Evolutionary conservation across 169 alveolate species (phyloP).

Genomic region (Plasmodium vinckei): DNA sequence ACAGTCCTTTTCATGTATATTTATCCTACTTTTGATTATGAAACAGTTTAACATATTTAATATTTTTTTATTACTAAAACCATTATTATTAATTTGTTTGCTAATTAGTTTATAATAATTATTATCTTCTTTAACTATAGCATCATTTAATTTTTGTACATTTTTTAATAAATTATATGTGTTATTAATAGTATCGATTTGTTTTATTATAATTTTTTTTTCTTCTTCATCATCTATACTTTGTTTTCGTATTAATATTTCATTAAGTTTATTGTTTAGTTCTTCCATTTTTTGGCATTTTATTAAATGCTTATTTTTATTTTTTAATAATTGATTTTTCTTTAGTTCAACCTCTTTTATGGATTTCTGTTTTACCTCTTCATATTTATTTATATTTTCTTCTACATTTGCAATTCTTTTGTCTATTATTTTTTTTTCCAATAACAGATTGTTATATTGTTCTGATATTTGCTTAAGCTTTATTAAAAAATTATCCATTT

Average conservation of each 20-base stretch:
- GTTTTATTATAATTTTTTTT: constrained; percentile 44
- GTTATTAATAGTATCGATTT: constrained; percentile 48
- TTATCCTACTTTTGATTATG: constrained; percentile 35
- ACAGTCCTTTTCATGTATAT: constrained; percentile 27
- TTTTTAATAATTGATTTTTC: constrained; percentile 45
- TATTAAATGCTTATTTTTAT: constrained; percentile 63
- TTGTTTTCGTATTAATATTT: constrained; percentile 67
- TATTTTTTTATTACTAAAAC: constrained; percentile 54
- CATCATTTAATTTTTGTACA: constrained; percentile 64
- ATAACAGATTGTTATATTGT: constrained; percentile 58
- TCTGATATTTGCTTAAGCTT: constrained; percentile 62
- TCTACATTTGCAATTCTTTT: constrained; percentile 35
- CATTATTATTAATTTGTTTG: constrained; percentile 40
- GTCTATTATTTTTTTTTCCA: constrained; percentile 69
- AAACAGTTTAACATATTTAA: constrained; percentile 45
- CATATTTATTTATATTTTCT: constrained; percentile 59
- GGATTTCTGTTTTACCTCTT: constrained; percentile 40
- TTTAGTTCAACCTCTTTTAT: constrained; percentile 51
- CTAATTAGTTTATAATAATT: constrained; percentile 43
- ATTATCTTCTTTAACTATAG: constrained; percentile 40
- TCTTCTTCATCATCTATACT: constrained; percentile 73
- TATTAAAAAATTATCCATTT: constrained; percentile 51
- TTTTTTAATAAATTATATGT: constrained; percentile 47
- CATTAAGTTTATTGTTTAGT: constrained; percentile 47
- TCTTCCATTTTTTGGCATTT: constrained; percentile 74